A percentile compares a stretch with the other conserved stretches of the same genome.
These are phyloP conservation scores for Colletotrichum sp. DNA, from an alignment of 2,329 filamentous ascomycete genomes.

Conservation along the genomic window DNA sequence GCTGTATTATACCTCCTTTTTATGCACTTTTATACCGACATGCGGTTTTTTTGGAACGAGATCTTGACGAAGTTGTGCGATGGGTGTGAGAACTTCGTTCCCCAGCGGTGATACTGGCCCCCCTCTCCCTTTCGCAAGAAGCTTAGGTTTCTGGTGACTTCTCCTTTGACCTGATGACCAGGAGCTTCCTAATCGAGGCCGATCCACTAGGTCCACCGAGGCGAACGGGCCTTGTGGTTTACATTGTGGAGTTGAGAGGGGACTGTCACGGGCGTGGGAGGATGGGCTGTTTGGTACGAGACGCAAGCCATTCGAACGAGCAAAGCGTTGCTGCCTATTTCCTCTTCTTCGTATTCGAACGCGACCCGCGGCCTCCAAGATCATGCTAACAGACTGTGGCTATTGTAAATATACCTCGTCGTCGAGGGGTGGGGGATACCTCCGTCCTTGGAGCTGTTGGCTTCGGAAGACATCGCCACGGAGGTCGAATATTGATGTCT, in stretches of 20 bases:
- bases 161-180: not conserved
- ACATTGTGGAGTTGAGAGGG: not conserved
- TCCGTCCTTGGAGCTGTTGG: not conserved
- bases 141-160: fast-evolving
- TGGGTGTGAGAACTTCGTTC: not conserved
- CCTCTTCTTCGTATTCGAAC: not conserved
- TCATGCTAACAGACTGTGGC: not conserved
- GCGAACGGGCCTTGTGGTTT: not conserved
- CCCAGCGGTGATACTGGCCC: not conserved
- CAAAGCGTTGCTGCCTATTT: not conserved
- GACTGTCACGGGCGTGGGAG: not conserved
- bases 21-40: not conserved
- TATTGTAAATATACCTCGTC: fast-evolving
- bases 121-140: not conserved
- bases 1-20: constrained; percentile 22
- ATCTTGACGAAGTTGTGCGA: not conserved
- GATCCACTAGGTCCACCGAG: not conserved
- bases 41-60: not conserved
- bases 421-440: not conserved
- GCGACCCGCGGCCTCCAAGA: not conserved
- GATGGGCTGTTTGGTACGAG: not conserved
- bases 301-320: not conserved
- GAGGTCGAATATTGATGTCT: fast-evolving
- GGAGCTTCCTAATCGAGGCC: not conserved
- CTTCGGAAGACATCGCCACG: not conserved